Conservation (phyloP, 2,329 filamentous ascomycete genomes). For the Sclerotinia spermophila region DNA sequence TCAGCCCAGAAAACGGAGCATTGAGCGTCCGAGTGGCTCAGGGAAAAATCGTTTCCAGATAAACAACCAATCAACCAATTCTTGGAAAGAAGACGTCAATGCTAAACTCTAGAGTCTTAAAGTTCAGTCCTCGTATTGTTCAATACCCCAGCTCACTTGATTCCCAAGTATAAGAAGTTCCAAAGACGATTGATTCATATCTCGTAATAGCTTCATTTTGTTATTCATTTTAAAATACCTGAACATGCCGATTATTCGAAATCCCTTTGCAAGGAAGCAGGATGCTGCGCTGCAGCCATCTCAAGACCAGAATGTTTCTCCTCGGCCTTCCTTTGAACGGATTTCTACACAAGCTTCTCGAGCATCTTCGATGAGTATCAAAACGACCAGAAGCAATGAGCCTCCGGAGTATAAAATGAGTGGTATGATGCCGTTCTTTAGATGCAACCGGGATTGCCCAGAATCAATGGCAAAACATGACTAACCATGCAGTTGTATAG, state of each 20-base stretch:
- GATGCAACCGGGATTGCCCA: neutral
- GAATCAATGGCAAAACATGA: conserved; percentile 9
- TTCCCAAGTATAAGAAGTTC: neutral
- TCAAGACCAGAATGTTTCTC: conserved; percentile 47
- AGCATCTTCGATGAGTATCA: conserved; percentile 59
- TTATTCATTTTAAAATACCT: neutral
- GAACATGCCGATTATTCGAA: conserved; percentile 44
- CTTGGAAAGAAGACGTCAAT: conserved; percentile 3
- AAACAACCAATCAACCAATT: conserved; percentile 11
- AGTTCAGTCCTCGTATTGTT: neutral
- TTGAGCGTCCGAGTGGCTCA: conserved; percentile 17
- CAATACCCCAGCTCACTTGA: conserved; percentile 1
- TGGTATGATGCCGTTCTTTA: conserved; percentile 50
- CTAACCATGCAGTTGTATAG: conserved; percentile 46
- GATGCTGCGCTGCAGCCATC: conserved; percentile 35
- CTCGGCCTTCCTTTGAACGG: conserved; percentile 54
- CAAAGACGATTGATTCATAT: conserved; percentile 15
- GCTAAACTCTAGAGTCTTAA: neutral
- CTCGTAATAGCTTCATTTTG: neutral
- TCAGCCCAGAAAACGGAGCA: conserved; percentile 16
- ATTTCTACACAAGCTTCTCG: conserved; percentile 61
- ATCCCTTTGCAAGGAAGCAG: conserved; percentile 63
- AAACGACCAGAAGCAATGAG: conserved; percentile 57
- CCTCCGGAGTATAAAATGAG: conserved; percentile 76
- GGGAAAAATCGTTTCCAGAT: conserved; percentile 5